phyloP scores from a whole-genome alignment of 805 yeast species.

The Naumovozyma dairenensis region DNA sequence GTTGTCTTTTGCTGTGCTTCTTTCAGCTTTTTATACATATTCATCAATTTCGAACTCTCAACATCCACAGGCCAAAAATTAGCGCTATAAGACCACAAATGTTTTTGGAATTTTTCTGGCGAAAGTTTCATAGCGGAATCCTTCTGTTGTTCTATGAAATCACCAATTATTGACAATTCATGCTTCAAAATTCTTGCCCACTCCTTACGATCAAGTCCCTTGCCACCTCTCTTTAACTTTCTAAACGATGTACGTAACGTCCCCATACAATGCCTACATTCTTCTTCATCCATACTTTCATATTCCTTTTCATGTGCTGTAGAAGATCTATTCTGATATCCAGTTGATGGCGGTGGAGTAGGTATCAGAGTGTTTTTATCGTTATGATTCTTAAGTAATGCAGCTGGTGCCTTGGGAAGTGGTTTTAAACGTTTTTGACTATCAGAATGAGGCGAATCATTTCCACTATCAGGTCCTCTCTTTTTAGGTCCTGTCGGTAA shows the following conservation, averaged over 20 bases:
- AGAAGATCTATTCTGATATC: slow-evolving; percentile 16
- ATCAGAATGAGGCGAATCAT: slow-evolving; percentile 6
- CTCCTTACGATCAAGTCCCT: slow-evolving; percentile 62
- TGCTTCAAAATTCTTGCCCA: slow-evolving; percentile 60
- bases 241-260: slow-evolving; percentile 59
- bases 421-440: slow-evolving; percentile 20
- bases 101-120: slow-evolving; percentile 40
- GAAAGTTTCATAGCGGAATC: slow-evolving; percentile 20
- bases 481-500: too few species aligned
- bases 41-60: slow-evolving; percentile 59
- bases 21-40: slow-evolving; percentile 53
- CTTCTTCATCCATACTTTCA: slow-evolving; percentile 66
- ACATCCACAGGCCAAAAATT: slow-evolving; percentile 83
- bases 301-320: slow-evolving; percentile 38
- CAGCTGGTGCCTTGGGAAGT: slow-evolving; percentile 23
- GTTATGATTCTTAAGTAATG: slow-evolving; percentile 8
- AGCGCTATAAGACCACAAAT: slow-evolving; percentile 77
- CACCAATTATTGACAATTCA: slow-evolving; percentile 63
- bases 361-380: slow-evolving; percentile 19
- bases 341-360: slow-evolving; percentile 5
- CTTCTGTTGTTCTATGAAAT: slow-evolving; percentile 43
- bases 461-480: too few species aligned
- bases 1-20: too few species aligned
- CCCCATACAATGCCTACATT: slow-evolving; percentile 49
- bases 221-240: slow-evolving; percentile 57